Conservation (phyloP, 176 grass and related monocot genomes). For the Triticum dicoccoides region DNA sequence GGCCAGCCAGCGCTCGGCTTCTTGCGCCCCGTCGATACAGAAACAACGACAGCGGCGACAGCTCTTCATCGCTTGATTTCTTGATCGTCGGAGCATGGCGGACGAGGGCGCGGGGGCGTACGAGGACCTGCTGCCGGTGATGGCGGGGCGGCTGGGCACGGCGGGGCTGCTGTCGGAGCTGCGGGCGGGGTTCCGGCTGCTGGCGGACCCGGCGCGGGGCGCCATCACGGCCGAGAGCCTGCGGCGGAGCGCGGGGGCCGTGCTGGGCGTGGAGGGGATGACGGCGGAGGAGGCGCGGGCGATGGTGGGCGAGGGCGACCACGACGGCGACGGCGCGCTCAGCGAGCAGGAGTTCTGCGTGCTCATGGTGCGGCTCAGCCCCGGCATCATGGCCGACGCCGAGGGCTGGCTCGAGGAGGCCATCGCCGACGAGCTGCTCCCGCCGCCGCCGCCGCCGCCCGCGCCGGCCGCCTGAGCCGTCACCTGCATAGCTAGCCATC, state of each 20-base stretch:
- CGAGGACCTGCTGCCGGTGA: constrained; percentile 79
- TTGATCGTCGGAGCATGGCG: background rate
- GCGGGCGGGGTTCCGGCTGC: constrained; percentile 58
- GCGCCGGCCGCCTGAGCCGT: background rate
- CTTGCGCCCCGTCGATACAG: background rate
- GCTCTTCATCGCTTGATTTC: background rate
- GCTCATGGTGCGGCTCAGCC: constrained; percentile 81
- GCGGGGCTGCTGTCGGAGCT: constrained; percentile 66
- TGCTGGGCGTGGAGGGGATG: constrained; percentile 56
- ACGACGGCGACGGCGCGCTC: constrained; percentile 72
- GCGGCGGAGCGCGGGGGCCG: constrained; percentile 32
- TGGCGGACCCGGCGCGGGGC: constrained; percentile 53
- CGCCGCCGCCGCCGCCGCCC: background rate
- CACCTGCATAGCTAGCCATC: background rate
- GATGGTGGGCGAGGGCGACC: constrained; percentile 76
- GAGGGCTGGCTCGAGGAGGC: constrained; percentile 43
- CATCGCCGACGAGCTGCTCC: constrained; percentile 46
- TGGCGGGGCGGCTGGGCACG: constrained; percentile 56
- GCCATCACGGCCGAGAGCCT: constrained; percentile 70
- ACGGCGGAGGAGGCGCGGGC: constrained; percentile 49
- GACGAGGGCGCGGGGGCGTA: constrained; percentile 13
- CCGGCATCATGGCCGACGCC: constrained; percentile 69
- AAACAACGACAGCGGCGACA: background rate
- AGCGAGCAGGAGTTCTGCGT: constrained; percentile 83
- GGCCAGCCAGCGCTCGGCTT: background rate